Base-by-base conservation (phyloP, 441 rosid species). In the Jatropha multifida region DNA sequence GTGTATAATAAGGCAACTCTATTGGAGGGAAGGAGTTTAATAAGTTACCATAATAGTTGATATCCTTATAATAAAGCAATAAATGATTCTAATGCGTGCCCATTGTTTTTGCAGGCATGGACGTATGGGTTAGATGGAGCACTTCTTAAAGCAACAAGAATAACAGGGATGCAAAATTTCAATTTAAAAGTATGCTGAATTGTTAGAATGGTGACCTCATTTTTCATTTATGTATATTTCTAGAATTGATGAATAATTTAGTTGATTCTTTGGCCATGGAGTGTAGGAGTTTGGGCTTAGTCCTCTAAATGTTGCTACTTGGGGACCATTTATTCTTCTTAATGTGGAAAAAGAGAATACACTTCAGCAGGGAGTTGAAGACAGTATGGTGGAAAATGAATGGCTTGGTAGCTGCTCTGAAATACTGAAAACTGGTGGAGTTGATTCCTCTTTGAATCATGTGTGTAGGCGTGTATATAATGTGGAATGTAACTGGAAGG, bases 401-500 rank as follows among this genome's bases (percentile, higher is more conserved):
- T 93, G 99, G 99, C 95, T 92, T 1, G 96, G 99, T 76, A 78
- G 89, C 82, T 89, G 88, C 78, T 85, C 85, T 18, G 88, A 87
- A 79, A 80, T 79, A 61, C 77, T 95, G 74, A 83, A 87, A 61
- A 79, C 68, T 56, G 85, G 76, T 72, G 95, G 96, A 77, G 85
- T 91, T 77, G 96, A 88, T 83, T 79, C 88, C 20, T 79, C 89
- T 5, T 88, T 93, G 72, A 79, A 80, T 78, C 90, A 81, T 77
- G 76, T 88, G 59, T 91, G 98, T 80, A 86, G 99, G 73, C 94
- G 89, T 3, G 89, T 87, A 66, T 95, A 95, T 82, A 81, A 71
- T 51, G 81, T 95, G 64, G 88, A 90, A 44, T 93, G 98, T 79
- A 95, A 93, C 68, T 91, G 99, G 99, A 93, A 93, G 97, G 99